phyloP scores from a whole-genome alignment of 208 protist species.

The Acanthamoeba lenticulata region DNA sequence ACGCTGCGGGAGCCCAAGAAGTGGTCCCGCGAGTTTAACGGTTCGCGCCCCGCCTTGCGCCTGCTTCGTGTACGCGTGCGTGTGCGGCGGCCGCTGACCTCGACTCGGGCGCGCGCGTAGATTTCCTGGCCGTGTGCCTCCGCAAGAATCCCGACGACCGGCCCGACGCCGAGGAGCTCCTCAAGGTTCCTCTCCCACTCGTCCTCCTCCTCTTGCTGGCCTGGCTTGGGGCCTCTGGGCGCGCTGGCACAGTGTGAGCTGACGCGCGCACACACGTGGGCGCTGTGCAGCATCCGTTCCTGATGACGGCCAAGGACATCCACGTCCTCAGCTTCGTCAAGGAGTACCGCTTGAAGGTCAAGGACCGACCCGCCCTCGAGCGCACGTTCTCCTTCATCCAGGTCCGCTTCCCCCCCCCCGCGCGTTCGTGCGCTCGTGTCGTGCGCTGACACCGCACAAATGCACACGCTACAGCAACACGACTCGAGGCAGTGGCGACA shows the following conservation, averaged over 20 bases:
- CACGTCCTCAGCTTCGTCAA: conserved; percentile 61
- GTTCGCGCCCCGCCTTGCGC: neutral
- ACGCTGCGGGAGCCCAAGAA: conserved; percentile 59
- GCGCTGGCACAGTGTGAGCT: too few relatives aligned
- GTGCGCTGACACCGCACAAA: neutral
- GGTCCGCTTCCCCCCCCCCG: neutral
- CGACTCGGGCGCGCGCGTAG: neutral
- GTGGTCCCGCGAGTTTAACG: conserved; percentile 66
- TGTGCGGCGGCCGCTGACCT: too few relatives aligned
- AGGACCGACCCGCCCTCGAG: conserved; percentile 22
- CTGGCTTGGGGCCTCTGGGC: neutral
- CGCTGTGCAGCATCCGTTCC: conserved; percentile 19
- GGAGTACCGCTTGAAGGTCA: conserved; percentile 29
- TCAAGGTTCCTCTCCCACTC: neutral
- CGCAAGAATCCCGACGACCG: conserved; percentile 35
- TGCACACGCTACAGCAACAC: neutral
- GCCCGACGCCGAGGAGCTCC: conserved; percentile 23
- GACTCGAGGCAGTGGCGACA: neutral
- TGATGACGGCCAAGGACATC: neutral
- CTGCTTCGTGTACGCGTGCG: neutral
- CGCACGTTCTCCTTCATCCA: conserved; percentile 62
- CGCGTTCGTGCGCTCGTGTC: neutral
- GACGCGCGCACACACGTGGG: too few relatives aligned
- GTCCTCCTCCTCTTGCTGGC: neutral
- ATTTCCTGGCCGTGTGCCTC: conserved; percentile 48